Percentiles rank a stretch among this genome's conserved stretches.
phyloP scores from a whole-genome alignment of 78 protist species.

The slime mould (Dictyostelium discoideum) region dicty_2.7 NC_007091.3:2493001-2493500 shows the following conservation, averaged over 20 bases:
- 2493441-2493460: background rate
- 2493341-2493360: background rate
- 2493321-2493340: background rate
- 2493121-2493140: background rate
- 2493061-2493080: conserved; percentile 71
- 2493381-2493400: background rate
- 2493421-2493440: background rate
- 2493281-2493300: background rate
- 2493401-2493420: background rate
- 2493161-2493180: too few relatives aligned
- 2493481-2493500: background rate
- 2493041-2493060: conserved; percentile 40
- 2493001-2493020: conserved; percentile 1
- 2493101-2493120: background rate
- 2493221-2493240: too few relatives aligned
- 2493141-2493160: too few relatives aligned
- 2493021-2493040: conserved; percentile 20
- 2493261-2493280: background rate
- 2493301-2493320: background rate
- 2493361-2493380: background rate
- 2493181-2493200: too few relatives aligned
- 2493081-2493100: conserved; percentile 49
- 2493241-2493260: background rate
- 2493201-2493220: too few relatives aligned
- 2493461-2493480: background rate